A percentile compares a stretch with the other conserved stretches of the same genome.
Evolutionary conservation across 1,284 basidiomycete species (phyloP).

Genomic region (Leucoagaricus sp.): DNA sequence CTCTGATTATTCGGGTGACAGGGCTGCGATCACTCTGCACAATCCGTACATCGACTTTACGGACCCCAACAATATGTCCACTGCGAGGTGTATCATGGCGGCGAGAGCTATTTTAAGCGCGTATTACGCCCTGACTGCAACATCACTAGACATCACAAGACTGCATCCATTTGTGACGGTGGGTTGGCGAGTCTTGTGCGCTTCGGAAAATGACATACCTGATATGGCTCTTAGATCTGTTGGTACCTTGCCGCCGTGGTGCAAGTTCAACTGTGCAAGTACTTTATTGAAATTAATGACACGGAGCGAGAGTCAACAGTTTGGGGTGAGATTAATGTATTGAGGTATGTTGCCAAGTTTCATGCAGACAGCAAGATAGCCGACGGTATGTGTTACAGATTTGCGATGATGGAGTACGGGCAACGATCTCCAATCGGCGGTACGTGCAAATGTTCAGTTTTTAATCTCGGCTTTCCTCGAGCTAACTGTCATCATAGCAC

Average conservation of each 20-base stretch:
- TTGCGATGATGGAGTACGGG: constrained; percentile 80
- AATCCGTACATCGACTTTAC: constrained; percentile 78
- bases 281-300: constrained; percentile 77
- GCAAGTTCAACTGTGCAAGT: constrained; percentile 80
- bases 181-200: constrained; percentile 27
- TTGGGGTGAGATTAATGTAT: constrained; percentile 83
- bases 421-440: constrained; percentile 79
- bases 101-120: constrained; percentile 71
- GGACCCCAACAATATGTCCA: constrained; percentile 63
- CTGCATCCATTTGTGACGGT: constrained; percentile 81
- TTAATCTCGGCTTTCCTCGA: constrained; percentile 12
- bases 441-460: constrained; percentile 38
- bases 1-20: constrained; percentile 28
- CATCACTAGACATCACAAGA: constrained; percentile 74
- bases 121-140: constrained; percentile 73
- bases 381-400: constrained; percentile 40
- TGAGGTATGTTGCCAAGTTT: constrained; percentile 50
- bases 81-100: constrained; percentile 68
- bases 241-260: constrained; percentile 87
- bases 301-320: constrained; percentile 67
- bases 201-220: constrained; percentile 13
- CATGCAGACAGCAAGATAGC: neutral
- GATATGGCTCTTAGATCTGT: constrained; percentile 60
- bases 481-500: constrained; percentile 45
- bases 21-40: constrained; percentile 82